phyloP scores from a whole-genome alignment of 2,329 filamentous ascomycete species.

The Fusarium foetens region DNA sequence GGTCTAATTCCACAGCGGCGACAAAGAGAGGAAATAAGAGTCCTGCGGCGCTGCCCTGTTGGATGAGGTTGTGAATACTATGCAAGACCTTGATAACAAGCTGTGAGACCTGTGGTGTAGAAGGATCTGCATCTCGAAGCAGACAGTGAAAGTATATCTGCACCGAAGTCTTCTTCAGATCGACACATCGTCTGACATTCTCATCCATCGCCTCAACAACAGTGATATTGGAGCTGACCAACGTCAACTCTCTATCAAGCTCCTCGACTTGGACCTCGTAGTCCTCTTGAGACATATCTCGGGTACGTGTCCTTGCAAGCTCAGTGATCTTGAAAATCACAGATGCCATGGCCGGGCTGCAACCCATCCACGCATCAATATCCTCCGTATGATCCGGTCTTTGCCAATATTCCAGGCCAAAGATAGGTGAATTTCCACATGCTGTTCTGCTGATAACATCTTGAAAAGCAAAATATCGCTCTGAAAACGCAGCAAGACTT shows the following conservation, averaged over 20 bases:
- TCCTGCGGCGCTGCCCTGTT: slow-evolving; percentile 34
- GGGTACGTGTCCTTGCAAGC: slow-evolving; percentile 50
- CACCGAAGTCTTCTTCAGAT: slow-evolving; percentile 53
- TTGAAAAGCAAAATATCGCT: slow-evolving; percentile 62
- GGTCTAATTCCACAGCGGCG: slow-evolving; percentile 36
- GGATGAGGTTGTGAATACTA: slow-evolving; percentile 11
- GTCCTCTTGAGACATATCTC: not conserved
- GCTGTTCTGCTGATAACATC: slow-evolving; percentile 62
- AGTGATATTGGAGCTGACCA: not conserved
- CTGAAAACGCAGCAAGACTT: slow-evolving; percentile 48
- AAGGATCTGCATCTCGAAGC: slow-evolving; percentile 54
- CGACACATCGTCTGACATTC: slow-evolving; percentile 38
- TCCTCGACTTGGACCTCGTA: slow-evolving; percentile 9
- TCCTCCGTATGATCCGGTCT: slow-evolving; percentile 27
- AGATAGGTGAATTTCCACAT: slow-evolving; percentile 58
- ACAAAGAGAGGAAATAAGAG: slow-evolving; percentile 38
- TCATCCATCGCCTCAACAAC: slow-evolving; percentile 16
- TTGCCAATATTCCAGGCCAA: slow-evolving; percentile 60
- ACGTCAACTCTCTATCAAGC: slow-evolving; percentile 10
- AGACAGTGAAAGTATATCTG: slow-evolving; percentile 58
- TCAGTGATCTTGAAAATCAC: slow-evolving; percentile 60
- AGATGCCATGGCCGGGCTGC: slow-evolving; percentile 57
- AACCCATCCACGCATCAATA: slow-evolving; percentile 59
- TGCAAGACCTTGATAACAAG: slow-evolving; percentile 24
- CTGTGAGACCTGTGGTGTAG: slow-evolving; percentile 32